These are phyloP conservation scores for Paraphoma sp. DNA, from an alignment of 2,329 filamentous ascomycete genomes.

Conservation along the genomic window DNA sequence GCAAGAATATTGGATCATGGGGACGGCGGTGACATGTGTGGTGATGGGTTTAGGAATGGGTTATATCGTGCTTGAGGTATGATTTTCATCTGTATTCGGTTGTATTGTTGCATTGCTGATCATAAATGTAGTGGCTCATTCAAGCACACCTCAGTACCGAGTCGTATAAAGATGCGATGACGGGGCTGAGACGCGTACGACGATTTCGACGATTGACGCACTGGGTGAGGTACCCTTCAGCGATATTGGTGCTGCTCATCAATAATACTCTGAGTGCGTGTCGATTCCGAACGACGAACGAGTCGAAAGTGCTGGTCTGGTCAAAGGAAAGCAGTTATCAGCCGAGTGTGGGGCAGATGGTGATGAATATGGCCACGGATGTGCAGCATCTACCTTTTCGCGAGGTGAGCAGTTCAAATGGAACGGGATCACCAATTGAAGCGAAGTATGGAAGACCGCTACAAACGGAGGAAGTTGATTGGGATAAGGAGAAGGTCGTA, in stretches of 20 bases:
- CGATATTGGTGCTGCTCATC: conserved; percentile 11
- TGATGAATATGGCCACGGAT: conserved; percentile 3
- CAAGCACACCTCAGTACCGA: conserved; percentile 44
- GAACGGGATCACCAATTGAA: too few species aligned
- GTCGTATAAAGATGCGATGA: conserved; percentile 24
- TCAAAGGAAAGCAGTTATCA: conserved; percentile 6
- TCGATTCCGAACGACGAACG: conserved; percentile 4
- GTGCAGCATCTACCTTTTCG: conserved; percentile 12
- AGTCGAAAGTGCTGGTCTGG: conserved; percentile 11
- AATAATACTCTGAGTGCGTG: conserved; percentile 11
- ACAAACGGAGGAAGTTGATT: not conserved
- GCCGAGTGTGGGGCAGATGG: conserved; percentile 5
- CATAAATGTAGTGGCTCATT: conserved; percentile 34
- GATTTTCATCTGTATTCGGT: not conserved
- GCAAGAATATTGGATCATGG: conserved; percentile 36
- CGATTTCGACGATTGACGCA: conserved; percentile 23
- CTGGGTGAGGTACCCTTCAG: conserved; percentile 19
- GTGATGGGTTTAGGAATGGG: conserved; percentile 38
- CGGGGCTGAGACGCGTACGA: conserved; percentile 28
- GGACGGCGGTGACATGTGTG: conserved; percentile 30
- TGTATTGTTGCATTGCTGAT: conserved; percentile 3
- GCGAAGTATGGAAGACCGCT: too few species aligned
- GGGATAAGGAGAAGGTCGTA: not conserved
- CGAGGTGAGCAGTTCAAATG: not conserved
- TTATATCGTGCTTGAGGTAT: conserved; percentile 40